Conservation (phyloP, 176 grass and related monocot genomes). For the Avena atlantica region DNA sequence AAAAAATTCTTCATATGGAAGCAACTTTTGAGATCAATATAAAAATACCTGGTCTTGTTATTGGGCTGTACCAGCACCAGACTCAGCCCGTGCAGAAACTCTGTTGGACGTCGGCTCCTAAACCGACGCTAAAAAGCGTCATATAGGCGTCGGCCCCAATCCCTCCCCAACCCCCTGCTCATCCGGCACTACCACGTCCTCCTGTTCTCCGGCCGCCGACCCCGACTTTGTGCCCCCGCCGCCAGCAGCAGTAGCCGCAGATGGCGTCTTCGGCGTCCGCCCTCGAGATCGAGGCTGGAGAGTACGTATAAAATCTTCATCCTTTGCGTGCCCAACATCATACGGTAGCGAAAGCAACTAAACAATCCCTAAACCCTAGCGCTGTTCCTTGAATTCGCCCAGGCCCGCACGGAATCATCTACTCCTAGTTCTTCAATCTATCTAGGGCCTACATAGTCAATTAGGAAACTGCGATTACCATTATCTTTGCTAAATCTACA, state of each 20-base stretch:
- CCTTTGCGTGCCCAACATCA: neutral
- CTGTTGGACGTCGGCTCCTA: too few relatives aligned
- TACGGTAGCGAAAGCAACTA: neutral
- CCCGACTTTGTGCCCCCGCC: constrained; percentile 13
- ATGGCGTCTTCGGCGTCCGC: constrained; percentile 75
- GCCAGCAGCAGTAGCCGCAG: constrained; percentile 30
- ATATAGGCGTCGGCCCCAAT: too few relatives aligned
- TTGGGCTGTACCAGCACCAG: too few relatives aligned
- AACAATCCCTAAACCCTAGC: constrained; percentile 46
- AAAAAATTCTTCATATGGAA: too few relatives aligned
- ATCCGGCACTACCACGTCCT: neutral
- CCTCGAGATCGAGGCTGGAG: constrained; percentile 94
- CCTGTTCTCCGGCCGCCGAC: constrained; percentile 41
- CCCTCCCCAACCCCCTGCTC: neutral
- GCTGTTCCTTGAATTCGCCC: constrained; percentile 4
- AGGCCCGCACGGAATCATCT: neutral
- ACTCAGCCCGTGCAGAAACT: too few relatives aligned
- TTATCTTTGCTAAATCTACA: constrained; percentile 17
- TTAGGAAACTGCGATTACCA: constrained; percentile 18
- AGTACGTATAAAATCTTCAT: constrained; percentile 57
- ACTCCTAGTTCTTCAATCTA: neutral
- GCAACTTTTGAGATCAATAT: too few relatives aligned
- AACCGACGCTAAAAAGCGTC: too few relatives aligned
- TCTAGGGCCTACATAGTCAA: neutral
- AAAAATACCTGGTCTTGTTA: too few relatives aligned